Base-by-base conservation (phyloP, 2,329 filamentous ascomycete species). In the Claviceps pusilla region DNA sequence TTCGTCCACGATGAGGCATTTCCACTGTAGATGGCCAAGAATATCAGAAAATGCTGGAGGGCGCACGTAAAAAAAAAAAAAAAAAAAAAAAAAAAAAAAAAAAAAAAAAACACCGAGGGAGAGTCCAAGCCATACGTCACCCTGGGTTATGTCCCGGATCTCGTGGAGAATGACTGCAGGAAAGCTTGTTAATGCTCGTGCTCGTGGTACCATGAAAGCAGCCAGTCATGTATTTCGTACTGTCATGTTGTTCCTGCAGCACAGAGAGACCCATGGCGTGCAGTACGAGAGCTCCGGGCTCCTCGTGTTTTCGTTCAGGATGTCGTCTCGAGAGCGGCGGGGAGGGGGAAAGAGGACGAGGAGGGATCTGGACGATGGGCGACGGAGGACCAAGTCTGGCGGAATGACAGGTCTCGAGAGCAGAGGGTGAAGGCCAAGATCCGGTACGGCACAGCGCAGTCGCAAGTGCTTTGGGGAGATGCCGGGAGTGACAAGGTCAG, bases 1-100 rank as follows among this genome's bases (percentile, higher is more conserved):
- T 61, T 87, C 83, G 71, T 98, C 93, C 63, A 96, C 76, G 53
- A 98, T 84, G 61, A 98, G 75, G 61, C 96, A 87, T 80, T 97
- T 98, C 93, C 93, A 98, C 89, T 96, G 60, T 54, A 52, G 9
- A 24, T 28, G 46, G 14, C 6, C 43, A 50, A 2, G 6, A 33
- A 24, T n/a, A 29, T 55, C 35, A 41, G 43, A 24, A 7, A 7
- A 46, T 43, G 33, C 28, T 37, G 16, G 11, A 19, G 16, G 7
- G 5, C 37, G 29, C 33, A 16, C 3, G 19, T 37, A 1, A 19
- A 19, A 19, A 19, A 19, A 19, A 19, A 19, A 19, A 19, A 19
- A 19, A 19, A 19, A 19, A 19, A 19, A 19, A 19, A 19, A 19
- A 19, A 19, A 19, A 19, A 19, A 19, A 19, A 19, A 19, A 19